Conservation (phyloP, 495 filamentous ascomycete species). For the Entonaema liquescens region DNA sequence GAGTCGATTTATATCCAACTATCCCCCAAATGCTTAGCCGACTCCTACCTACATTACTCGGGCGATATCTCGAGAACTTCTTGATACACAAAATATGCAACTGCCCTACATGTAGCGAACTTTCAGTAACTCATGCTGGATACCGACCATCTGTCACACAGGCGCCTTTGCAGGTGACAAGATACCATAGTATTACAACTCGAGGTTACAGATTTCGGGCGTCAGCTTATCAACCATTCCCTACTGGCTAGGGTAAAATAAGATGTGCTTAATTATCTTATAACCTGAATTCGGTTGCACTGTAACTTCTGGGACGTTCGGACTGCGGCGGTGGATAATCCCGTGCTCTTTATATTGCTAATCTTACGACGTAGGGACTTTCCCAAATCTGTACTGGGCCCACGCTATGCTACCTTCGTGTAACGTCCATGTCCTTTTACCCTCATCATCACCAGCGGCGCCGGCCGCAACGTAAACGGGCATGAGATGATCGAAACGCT, state of each 20-base stretch:
- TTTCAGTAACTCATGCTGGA: background rate
- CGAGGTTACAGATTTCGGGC: too few species aligned
- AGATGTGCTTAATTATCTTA: too few species aligned
- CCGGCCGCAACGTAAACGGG: slow-evolving; percentile 80
- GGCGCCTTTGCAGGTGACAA: background rate
- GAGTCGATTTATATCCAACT: background rate
- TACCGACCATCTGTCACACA: background rate
- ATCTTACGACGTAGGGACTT: slow-evolving; percentile 49
- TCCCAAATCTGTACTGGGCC: slow-evolving; percentile 79
- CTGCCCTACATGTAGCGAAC: background rate
- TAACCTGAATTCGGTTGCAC: too few species aligned
- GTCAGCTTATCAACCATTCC: too few species aligned
- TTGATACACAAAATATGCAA: background rate
- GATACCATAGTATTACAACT: too few species aligned
- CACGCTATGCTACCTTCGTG: slow-evolving; percentile 75
- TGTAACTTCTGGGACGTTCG: too few species aligned
- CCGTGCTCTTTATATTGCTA: background rate
- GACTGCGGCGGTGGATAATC: background rate
- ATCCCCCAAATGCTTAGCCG: too few species aligned
- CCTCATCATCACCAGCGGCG: slow-evolving; percentile 70
- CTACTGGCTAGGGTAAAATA: too few species aligned
- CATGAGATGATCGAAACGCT: slow-evolving; percentile 77
- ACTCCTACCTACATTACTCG: background rate
- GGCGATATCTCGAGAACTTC: background rate
- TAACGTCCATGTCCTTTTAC: slow-evolving; percentile 69